These are phyloP conservation scores for Pythium oligandrum DNA, from an alignment of 352 stramenopile species.

Conservation along the genomic window DNA sequence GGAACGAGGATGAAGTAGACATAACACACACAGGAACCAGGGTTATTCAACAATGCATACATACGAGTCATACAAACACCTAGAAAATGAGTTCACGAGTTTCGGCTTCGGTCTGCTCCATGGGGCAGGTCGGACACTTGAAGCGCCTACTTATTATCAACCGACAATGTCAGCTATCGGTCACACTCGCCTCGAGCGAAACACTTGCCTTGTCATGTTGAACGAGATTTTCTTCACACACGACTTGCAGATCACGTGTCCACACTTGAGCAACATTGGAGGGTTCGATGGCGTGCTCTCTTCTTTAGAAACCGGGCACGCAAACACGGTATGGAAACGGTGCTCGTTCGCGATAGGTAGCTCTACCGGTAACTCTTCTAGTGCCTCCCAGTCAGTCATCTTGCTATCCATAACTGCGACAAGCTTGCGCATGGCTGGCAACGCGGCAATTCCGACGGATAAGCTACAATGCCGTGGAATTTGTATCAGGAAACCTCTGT, in stretches of 20 bases:
- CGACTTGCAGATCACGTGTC: conserved; percentile 77
- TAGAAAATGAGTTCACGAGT: conserved; percentile 74
- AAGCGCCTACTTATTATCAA: conserved; percentile 46
- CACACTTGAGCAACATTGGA: conserved; percentile 83
- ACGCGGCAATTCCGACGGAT: conserved; percentile 58
- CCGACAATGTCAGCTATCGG: background rate
- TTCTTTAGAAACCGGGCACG: conserved; percentile 84
- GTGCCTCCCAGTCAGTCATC: conserved; percentile 59
- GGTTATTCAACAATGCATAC: too few species aligned
- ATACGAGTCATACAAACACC: conserved; percentile 6
- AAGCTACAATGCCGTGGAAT: conserved; percentile 29
- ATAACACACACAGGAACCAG: too few species aligned
- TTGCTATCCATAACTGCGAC: conserved; percentile 76
- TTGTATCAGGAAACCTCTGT: conserved; percentile 1
- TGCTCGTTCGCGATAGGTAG: conserved; percentile 75
- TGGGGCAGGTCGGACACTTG: conserved; percentile 85
- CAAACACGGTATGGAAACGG: conserved; percentile 86
- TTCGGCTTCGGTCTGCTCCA: conserved; percentile 75
- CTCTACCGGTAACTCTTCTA: conserved; percentile 79
- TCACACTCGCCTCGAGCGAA: background rate
- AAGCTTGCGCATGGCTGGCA: conserved; percentile 79
- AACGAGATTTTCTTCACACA: conserved; percentile 81
- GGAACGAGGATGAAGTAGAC: too few species aligned
- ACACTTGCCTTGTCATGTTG: conserved; percentile 64
- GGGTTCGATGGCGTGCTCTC: conserved; percentile 80